Conservation (phyloP, 1,139 yeast species). For the Suhomyces yuchorum region DNA sequence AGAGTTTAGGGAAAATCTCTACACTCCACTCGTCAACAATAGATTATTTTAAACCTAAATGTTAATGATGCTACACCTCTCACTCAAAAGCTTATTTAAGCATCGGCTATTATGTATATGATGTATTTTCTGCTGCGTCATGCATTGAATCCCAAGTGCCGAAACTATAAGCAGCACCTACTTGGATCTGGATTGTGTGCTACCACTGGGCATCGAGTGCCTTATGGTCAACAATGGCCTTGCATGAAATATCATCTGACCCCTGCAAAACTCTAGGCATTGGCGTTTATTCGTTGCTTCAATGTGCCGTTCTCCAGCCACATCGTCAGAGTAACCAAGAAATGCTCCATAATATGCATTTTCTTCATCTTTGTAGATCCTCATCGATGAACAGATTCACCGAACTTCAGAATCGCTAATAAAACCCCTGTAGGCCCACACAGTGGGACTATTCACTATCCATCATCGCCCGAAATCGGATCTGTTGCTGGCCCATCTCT, state of each 20-base stretch:
- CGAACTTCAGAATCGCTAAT: too few relatives aligned
- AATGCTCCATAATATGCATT: neutral
- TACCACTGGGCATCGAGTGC: neutral
- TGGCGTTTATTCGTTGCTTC: neutral
- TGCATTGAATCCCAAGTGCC: neutral
- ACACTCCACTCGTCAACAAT: neutral
- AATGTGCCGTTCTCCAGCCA: neutral
- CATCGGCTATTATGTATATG: neutral
- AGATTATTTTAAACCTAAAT: neutral
- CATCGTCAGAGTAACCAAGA: neutral
- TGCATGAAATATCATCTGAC: neutral
- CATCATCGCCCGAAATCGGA: slow-evolving; percentile 25
- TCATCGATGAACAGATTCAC: neutral
- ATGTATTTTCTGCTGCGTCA: neutral
- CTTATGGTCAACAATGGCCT: neutral
- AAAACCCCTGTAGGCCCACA: too few relatives aligned
- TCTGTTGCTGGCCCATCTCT: slow-evolving; percentile 22
- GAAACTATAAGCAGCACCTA: neutral
- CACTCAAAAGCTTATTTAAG: neutral
- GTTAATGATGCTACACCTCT: neutral
- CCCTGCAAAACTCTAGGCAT: neutral
- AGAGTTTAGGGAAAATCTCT: too few relatives aligned
- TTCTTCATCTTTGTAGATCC: neutral
- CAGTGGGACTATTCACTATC: slow-evolving; percentile 1
- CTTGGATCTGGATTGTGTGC: neutral